Base-by-base conservation (phyloP, 129 eudicot species). In the Ambrosia trifida region DNA sequence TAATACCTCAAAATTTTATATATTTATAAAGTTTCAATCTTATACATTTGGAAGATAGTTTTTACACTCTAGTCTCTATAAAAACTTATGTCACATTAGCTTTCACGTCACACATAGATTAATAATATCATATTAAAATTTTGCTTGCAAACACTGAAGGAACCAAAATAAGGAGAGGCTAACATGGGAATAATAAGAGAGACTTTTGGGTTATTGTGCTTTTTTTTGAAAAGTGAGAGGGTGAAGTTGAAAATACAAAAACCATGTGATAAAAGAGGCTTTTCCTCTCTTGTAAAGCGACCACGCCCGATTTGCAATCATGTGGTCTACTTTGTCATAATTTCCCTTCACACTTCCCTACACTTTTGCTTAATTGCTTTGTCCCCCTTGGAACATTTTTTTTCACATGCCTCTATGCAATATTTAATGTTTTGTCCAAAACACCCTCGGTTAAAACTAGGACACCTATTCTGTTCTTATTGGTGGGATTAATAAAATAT, bases 231-330 rank as follows among this genome's bases (percentile, higher is more conserved):
- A 68, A 74, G 53, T 63, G 73, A 51, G 77, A 75, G 83, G 67
- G 70, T 16, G 33, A 35, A 66, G 71, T 74, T 81, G 83, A 77
- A 75, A 69, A 70, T 47, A 76, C 41, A 72, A 72, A 80, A 84
- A 63, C 75, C 92, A 89, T 84, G 92, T 87, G 93, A 82, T n/a
- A 80, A 91, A 88, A 84, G 88, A 74, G 78, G 82, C 86, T 83
- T 83, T 59, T 83, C 73, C 60, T 75, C 78, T 68, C 73, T 73
- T 74, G 47, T 72, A 82, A 91, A 88, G 94, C 86, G 84, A 88
- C 88, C 96, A 91, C 95, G 96, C 97, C 83, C 93, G 85, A 82
- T 91, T 84, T 63, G 81, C 90, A 91, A 88, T 88, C 84, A 88
- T 91, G 79, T 70, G 90, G 92, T 88, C 96, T 86, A 84, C 87